Base-by-base conservation (phyloP, 352 stramenopile genomes). In the Saprolegnia diclina region DNA sequence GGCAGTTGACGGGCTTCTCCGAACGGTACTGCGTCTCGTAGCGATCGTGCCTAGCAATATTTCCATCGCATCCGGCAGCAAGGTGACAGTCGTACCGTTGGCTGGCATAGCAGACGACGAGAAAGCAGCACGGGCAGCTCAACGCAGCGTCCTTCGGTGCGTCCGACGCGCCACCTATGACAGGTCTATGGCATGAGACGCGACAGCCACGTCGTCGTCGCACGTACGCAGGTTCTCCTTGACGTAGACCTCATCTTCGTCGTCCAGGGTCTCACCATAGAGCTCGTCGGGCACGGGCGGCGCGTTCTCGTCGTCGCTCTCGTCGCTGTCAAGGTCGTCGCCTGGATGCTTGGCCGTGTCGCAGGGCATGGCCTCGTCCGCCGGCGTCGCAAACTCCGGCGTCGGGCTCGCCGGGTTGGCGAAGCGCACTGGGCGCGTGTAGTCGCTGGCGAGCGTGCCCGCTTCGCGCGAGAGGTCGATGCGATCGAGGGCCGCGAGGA, bases 41-140 rank as follows among this genome's bases (percentile, higher is more conserved):
- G 16, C 76, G 85, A 38, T 75, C 72, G 64, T 93, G 85, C 0
- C 79, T 87, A 52, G 32, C 4, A 3, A 57, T 71, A 5, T 19
- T 7, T 50, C 18, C 38, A 71, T 37, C 19, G 18, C 29, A 16
- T 46, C 6, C 37, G 63, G n/a, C n/a, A n/a, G n/a, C n/a, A 16
- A 44, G 22, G 46, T 11, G 10, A 70, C 14, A 24, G 32, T 56
- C 56, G 18, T 56, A 87, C 78, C 83, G 72, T 72, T 93, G 71
- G 65, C 83, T 90, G 53, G 79, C 73, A 76, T 91, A 88, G 54
- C 81, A 93, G 19, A 93, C 80, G 0, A 79, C 89, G 37, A 93
- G 62, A 64, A 93, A 93, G 72, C 85, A 93, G 67, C 83, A 93
- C 24, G 85, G 85, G 67, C 85, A 93, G 45, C 81, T 88, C 6